Evolutionary conservation across 2,329 filamentous ascomycete species (phyloP), one percentile per base, ranked within the genome.

Genomic region (Dryadomyces quercivorus): DNA sequence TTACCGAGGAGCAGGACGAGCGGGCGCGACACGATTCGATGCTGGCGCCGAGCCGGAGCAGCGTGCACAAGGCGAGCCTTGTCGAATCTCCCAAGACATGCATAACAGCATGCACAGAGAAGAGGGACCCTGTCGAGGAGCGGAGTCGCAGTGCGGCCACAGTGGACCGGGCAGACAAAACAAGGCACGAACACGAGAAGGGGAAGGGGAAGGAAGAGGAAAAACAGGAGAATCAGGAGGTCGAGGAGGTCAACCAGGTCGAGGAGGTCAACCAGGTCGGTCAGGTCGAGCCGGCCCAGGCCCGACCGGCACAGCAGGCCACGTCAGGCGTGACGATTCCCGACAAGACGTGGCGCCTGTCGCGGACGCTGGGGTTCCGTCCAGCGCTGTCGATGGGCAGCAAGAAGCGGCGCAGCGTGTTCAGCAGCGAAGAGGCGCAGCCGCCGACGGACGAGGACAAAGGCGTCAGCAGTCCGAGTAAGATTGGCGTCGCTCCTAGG

Each of bases 1-100:
- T 42, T 51, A 53, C 49, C 9, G 55, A 59, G 21, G 69, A 70
- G 50, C 69, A 73, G 53, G 52, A 38, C 50, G 61, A 59, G 6
- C 36, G 36, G 2, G 36, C 36, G 4, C 10, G 36, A 40, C 36
- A 40, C 10, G 26, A 31, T 31, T 31, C 26, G 26, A 31, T 31
- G 26, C 26, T 31, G 8, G 26, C 26, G 8, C 26, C 26, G 4
- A 31, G 26, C 26, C 4, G 26, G 4, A 8, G 26, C 26, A n/a
- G n/a, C n/a, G n/a, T n/a, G n/a, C n/a, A n/a, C n/a, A n/a, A n/a
- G n/a, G n/a, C n/a, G n/a, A n/a, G n/a, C n/a, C n/a, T n/a, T n/a
- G n/a, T n/a, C n/a, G n/a, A n/a, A n/a, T n/a, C n/a, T n/a, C n/a
- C n/a, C n/a, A n/a, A 31, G 26, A 8, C 26, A 8, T 31, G 31